Percentiles rank a stretch among this genome's conserved stretches.
These are phyloP conservation scores for Gossypium rotundifolium DNA, from an alignment of 345 rosid species.

Conservation along the genomic window DNA sequence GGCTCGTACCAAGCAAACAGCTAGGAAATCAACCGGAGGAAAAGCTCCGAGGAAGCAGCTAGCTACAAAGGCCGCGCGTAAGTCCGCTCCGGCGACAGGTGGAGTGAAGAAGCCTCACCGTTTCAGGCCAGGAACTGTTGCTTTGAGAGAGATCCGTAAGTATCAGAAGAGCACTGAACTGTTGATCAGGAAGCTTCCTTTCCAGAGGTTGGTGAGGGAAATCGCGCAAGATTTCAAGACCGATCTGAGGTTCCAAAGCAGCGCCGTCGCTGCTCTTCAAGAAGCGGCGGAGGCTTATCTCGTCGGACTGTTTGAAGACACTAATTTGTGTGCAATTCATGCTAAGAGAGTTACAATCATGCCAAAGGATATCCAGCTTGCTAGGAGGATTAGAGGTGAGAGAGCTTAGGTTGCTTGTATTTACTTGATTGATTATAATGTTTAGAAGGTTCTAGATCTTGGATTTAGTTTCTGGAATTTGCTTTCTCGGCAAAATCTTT, in stretches of 20 bases:
- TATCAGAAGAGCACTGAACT: neutral
- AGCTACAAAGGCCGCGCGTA: constrained; percentile 18
- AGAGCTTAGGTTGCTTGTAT: neutral
- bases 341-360: constrained; percentile 10
- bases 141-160: constrained; percentile 4
- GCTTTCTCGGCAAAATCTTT: neutral
- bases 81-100: constrained; percentile 18
- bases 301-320: constrained; percentile 11
- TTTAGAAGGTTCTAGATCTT: neutral
- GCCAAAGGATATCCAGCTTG: constrained; percentile 14
- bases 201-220: neutral
- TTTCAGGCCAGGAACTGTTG: neutral
- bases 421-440: neutral
- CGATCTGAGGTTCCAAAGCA: neutral
- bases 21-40: constrained; percentile 15
- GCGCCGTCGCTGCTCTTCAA: constrained; percentile 1
- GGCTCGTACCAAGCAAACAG: constrained; percentile 19
- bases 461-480: neutral
- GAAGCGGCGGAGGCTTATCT: constrained; percentile 10
- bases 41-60: constrained; percentile 18
- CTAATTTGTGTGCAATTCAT: constrained; percentile 7
- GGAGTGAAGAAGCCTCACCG: constrained; percentile 14
- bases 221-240: constrained; percentile 2
- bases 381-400: constrained; percentile 6
- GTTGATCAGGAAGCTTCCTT: constrained; percentile 1